Evolutionary conservation across 768 basidiomycete genomes (phyloP), one percentile per base, ranked within the genome.

Genomic region (Podaxis sp.): DNA sequence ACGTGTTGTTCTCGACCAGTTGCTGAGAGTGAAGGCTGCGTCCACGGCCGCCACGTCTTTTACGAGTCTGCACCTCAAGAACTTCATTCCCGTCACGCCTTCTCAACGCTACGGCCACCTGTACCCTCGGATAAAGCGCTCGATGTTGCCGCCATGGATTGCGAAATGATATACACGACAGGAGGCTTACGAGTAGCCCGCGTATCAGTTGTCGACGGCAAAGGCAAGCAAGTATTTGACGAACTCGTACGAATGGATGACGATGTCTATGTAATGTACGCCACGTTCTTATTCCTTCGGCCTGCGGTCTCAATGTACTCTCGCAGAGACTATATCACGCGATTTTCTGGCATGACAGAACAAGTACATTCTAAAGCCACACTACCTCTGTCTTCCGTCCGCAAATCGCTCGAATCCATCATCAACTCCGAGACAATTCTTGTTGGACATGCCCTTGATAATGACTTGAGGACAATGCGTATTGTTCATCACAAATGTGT

Each of bases 131-230:
- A 63, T 18, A 66, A 67, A 1, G 76, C 82, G 1, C 74, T 93
- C 48, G 91, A 95, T 59, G 83, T 98, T 3, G 91, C 88, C 4
- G 93, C 93, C 0, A 77, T 98, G 53, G 97, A 99, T 71, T 98
- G 97, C 69, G 97, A 99, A 73, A 94, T 98, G 91, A 80, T 98
- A 7, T 94, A 95, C 74, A 91, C 93, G 0, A 98, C 95, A 0
- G 91, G 90, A 4, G 97, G 97, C 0, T 85, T 93, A 82, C 87
- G 89, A 21, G 85, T 97, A 3, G 96, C 94, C 2, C 84, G 97
- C 3, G 87, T 97, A 1, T 97, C 95, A 0, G 84, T 96, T 5
- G 85, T 98, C 1, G 90, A 96, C 68, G 88, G 87, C 6, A 70
- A 78, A 0, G 93, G 93, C 1, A 75, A 76, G 27, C 78, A 85